Evolutionary conservation across 2,329 filamentous ascomycete genomes (phyloP).

Genomic region (Curvularia lunata): DNA sequence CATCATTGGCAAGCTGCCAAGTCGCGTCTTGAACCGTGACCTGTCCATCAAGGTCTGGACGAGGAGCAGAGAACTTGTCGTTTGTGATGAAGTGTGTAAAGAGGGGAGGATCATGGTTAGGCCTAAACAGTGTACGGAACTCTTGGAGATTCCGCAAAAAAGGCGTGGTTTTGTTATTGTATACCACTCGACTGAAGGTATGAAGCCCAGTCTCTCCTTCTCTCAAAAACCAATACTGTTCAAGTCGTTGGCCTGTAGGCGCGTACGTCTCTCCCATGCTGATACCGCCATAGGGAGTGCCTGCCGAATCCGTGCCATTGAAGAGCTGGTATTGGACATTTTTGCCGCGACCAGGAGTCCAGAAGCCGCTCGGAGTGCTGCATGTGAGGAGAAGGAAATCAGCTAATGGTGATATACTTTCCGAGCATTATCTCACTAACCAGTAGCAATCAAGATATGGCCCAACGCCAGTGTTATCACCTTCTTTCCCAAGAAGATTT

Average conservation of each 20-base stretch:
- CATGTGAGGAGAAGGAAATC: not conserved
- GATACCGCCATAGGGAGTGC: slow-evolving; percentile 63
- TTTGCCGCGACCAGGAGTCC: slow-evolving; percentile 62
- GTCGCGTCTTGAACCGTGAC: slow-evolving; percentile 68
- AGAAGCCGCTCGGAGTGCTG: slow-evolving; percentile 62
- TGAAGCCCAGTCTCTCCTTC: slow-evolving; percentile 69
- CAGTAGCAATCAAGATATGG: slow-evolving; percentile 40
- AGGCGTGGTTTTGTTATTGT: slow-evolving; percentile 63
- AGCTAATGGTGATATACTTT: not conserved
- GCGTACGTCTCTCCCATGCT: slow-evolving; percentile 66
- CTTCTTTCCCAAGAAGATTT: slow-evolving; percentile 28
- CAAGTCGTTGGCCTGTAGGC: slow-evolving; percentile 63
- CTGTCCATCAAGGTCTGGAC: slow-evolving; percentile 54
- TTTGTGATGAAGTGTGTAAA: slow-evolving; percentile 69
- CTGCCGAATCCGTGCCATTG: slow-evolving; percentile 58
- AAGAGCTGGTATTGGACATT: slow-evolving; percentile 56
- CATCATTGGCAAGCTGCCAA: slow-evolving; percentile 63
- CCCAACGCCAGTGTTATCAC: slow-evolving; percentile 49
- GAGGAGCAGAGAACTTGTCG: slow-evolving; percentile 60
- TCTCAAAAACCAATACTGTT: slow-evolving; percentile 70
- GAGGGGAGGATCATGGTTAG: slow-evolving; percentile 59
- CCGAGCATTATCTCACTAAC: not conserved
- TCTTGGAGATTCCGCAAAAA: slow-evolving; percentile 66
- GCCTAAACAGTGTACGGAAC: slow-evolving; percentile 65
- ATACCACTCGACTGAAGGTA: slow-evolving; percentile 65